Evolutionary conservation across 2,329 filamentous ascomycete species (phyloP).

Genomic region (Paramyrothecium roridum): DNA sequence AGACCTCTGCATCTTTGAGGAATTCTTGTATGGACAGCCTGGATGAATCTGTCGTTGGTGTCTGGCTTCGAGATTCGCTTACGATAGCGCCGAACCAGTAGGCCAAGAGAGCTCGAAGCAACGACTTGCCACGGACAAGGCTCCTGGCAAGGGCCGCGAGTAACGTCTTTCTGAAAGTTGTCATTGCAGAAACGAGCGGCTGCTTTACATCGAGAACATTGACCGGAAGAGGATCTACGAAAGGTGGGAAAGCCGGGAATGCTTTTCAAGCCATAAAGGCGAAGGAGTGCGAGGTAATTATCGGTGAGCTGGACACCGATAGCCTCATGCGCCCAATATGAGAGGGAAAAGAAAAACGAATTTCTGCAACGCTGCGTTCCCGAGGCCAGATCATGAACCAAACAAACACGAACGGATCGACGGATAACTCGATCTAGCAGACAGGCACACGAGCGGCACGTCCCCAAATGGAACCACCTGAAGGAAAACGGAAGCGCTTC

Average conservation of each 20-base stretch:
- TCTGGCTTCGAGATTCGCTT: slow-evolving; percentile 22
- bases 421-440: not conserved
- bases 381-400: not conserved
- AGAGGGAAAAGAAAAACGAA: not conserved
- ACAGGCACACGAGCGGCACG: not conserved
- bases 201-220: slow-evolving; percentile 35
- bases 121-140: slow-evolving; percentile 55
- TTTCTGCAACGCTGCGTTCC: not conserved
- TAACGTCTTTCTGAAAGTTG: slow-evolving; percentile 51
- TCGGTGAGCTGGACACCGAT: not conserved
- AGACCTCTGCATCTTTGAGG: slow-evolving; percentile 51
- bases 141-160: slow-evolving; percentile 54
- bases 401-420: not conserved
- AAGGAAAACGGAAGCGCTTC: not conserved
- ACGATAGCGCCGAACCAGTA: slow-evolving; percentile 47
- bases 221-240: not conserved
- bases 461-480: not conserved
- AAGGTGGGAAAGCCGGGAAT: not conserved
- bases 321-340: not conserved
- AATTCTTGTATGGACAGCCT: slow-evolving; percentile 44
- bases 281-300: not conserved
- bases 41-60: slow-evolving; percentile 12
- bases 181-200: slow-evolving; percentile 55
- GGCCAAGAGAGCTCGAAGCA: slow-evolving; percentile 54
- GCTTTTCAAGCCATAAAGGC: not conserved